Percentiles rank a stretch among this genome's conserved stretches.
phyloP scores from a whole-genome alignment of 2,329 filamentous ascomycete species.

The Fusarium tjaetaba region DNA sequence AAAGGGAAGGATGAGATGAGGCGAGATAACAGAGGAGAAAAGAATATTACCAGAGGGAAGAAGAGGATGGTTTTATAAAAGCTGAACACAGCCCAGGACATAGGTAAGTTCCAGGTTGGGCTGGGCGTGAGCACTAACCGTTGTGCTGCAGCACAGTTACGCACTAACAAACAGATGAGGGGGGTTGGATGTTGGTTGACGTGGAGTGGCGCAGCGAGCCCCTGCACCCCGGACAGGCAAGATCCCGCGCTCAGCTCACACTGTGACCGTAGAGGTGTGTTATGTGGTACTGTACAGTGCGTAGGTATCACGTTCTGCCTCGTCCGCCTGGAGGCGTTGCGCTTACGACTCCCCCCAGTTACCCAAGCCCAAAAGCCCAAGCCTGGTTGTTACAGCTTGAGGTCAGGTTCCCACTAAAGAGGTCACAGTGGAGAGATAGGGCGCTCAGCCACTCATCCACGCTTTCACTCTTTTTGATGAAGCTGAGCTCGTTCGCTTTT shows the following conservation, averaged over 20 bases:
- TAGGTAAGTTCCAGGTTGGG: background rate
- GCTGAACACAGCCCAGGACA: constrained; percentile 8
- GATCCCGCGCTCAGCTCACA: constrained; percentile 1
- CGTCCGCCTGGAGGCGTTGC: constrained; percentile 30
- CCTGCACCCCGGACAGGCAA: constrained; percentile 12
- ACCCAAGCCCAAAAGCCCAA: constrained; percentile 2
- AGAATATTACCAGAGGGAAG: constrained; percentile 14
- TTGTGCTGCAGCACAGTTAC: background rate
- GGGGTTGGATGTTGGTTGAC: constrained; percentile 30
- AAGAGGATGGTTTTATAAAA: constrained; percentile 38
- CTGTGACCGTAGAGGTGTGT: background rate
- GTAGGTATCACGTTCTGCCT: constrained; percentile 10
- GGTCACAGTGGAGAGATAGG: constrained; percentile 12
- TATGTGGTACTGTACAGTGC: background rate
- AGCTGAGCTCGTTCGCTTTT: constrained; percentile 4
- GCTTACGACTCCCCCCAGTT: constrained; percentile 32
- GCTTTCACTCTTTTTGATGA: background rate
- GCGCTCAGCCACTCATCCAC: constrained; percentile 28
- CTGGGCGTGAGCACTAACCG: constrained; percentile 24
- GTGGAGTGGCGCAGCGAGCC: constrained; percentile 34
- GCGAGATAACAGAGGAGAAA: constrained; percentile 8
- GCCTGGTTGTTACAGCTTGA: constrained; percentile 33
- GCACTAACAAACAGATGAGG: constrained; percentile 10
- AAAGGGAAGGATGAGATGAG: constrained; percentile 10
- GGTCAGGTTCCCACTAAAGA: constrained; percentile 32